Evolutionary conservation across 106 monocot species (phyloP), one percentile per base, ranked within the genome.

Genomic region (Cymbidium sinense): DNA sequence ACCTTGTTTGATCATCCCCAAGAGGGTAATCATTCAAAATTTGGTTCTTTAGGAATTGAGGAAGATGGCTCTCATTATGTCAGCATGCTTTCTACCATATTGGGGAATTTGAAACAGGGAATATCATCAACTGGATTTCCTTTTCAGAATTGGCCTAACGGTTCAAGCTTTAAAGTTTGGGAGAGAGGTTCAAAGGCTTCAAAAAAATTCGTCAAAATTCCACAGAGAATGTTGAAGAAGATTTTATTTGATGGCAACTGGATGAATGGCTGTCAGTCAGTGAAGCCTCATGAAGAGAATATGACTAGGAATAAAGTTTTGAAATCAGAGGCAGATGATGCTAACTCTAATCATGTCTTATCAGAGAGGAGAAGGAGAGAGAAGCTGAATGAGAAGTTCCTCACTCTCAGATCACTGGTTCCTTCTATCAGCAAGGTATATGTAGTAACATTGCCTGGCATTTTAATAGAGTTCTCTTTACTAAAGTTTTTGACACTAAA

Each of bases 321-420:
- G 20, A 86, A 83, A 76, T 28, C 64, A 47, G 84, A 88, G 55
- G 77, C 50, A 44, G 87, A 89, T 74, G 86, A 83, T 75, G 47
- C 61, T 35, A 54, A 85, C 70, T 75, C 36, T 9, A 90, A 58
- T 75, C 84, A 88, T 77, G 80, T 87, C 0, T 77, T 90, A 61
- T 90, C 92, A 34, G 95, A 88, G 75, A 86, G 84, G 82, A 86
- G 83, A 34, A 86, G 88, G 80, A 80, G 85, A 65, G 93, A 95
- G 77, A 93, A 91, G 86, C 82, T 96, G 73, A 93, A 91, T 54
- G 93, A 96, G 77, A 93, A 93, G 76, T 93, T 96, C 41, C 34
- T 93, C 4, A 61, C 86, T 70, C 91, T 93, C 47, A 86, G 80
- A 78, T 89, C 89, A 30, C 70, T 96, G 20, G 64, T 93, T 75